Conservation (phyloP, 2,329 filamentous ascomycete species). For the Hypocreales sp. region DNA sequence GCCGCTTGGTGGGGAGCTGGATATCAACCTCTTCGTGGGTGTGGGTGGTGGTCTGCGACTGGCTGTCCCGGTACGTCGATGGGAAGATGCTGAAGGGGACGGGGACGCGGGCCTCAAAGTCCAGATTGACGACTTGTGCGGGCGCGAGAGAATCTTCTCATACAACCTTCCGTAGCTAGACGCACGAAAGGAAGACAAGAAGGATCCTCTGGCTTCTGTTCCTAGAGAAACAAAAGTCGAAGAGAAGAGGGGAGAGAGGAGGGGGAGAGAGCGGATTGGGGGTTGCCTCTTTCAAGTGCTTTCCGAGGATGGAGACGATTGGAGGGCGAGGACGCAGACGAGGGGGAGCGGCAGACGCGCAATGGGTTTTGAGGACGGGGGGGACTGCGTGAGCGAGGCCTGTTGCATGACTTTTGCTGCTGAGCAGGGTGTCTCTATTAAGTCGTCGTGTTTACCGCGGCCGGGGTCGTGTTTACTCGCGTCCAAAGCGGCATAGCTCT, state of each 20-base stretch:
- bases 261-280: constrained; percentile 14
- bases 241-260: constrained; percentile 18
- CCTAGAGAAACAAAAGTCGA: constrained; percentile 38
- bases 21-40: constrained; percentile 83
- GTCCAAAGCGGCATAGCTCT: constrained; percentile 9
- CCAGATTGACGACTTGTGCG: constrained; percentile 86
- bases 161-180: constrained; percentile 39
- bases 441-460: constrained; percentile 7
- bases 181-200: constrained; percentile 54
- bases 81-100: constrained; percentile 99
- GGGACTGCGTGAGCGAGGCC: constrained; percentile 12
- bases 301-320: constrained; percentile 23
- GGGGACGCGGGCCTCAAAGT: constrained; percentile 99
- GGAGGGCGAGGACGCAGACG: constrained; percentile 14
- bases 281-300: constrained; percentile 19
- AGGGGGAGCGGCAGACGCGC: constrained; percentile 15
- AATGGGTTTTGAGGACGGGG: constrained; percentile 24
- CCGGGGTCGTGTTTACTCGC: constrained; percentile 10
- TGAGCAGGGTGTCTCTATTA: constrained; percentile 11
- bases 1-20: constrained; percentile 52
- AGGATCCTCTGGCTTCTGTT: constrained; percentile 50
- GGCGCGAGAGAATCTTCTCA: constrained; percentile 54
- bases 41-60: constrained; percentile 32
- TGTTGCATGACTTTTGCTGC: constrained; percentile 3
- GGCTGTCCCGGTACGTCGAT: constrained; percentile 71